Evolutionary conservation across 768 basidiomycete genomes (phyloP).

Genomic region (Kwoniella heveanensis): DNA sequence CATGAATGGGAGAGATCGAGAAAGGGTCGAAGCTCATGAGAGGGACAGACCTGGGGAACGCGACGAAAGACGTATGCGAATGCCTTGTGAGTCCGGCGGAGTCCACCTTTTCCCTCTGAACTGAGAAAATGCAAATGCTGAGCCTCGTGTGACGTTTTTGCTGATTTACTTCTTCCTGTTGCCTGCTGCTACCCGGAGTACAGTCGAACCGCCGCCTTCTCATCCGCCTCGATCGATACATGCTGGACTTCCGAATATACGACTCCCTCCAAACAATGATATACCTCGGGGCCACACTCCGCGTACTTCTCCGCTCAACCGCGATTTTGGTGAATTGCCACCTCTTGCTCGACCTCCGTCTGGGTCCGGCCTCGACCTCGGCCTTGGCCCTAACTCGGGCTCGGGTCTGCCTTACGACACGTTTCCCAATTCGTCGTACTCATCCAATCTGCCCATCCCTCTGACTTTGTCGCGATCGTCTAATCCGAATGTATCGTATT

Average conservation of each 20-base stretch:
- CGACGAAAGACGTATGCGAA: constrained; percentile 10
- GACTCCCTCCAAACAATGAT: constrained; percentile 7
- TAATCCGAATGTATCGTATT: constrained; percentile 18
- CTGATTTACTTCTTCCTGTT: too few species aligned
- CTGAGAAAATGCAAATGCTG: too few species aligned
- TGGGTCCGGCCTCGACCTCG: neutral
- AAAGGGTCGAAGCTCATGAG: neutral
- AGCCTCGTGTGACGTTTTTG: too few species aligned
- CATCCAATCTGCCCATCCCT: constrained; percentile 11
- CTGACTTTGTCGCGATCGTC: constrained; percentile 13
- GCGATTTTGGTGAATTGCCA: constrained; percentile 9
- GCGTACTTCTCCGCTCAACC: neutral
- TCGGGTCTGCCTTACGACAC: neutral
- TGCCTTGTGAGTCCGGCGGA: constrained; percentile 3
- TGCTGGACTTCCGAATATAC: neutral
- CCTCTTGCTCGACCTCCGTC: constrained; percentile 1
- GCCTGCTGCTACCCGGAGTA: too few species aligned
- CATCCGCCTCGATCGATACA: constrained; percentile 3
- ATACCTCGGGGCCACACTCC: constrained; percentile 7
- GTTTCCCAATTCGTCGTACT: neutral
- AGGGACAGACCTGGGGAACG: neutral
- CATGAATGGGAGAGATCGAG: constrained; percentile 3
- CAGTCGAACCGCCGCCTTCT: constrained; percentile 8
- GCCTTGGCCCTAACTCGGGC: neutral
- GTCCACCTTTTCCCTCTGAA: neutral